Conservation (phyloP, 495 filamentous ascomycete species). For the Hypoxylon lienhwacheense region DNA sequence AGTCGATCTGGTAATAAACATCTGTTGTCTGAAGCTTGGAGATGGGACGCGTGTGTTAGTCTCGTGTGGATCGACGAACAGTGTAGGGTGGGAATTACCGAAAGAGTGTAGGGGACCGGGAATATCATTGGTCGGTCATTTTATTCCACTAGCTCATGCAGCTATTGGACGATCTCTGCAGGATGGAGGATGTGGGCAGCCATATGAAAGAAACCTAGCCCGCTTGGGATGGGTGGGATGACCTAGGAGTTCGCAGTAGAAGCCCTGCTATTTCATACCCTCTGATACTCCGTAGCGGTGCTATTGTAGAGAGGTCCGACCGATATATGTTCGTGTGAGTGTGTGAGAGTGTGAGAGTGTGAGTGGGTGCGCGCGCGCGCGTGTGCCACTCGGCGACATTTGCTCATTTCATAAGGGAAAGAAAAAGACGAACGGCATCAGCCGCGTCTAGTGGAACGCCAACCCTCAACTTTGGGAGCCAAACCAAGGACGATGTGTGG, state of each 20-base stretch:
- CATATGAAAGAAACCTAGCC: constrained; percentile 20
- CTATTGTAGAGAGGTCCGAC: constrained; percentile 23
- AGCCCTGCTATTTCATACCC: constrained; percentile 19
- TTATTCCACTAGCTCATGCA: constrained; percentile 22
- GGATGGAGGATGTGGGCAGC: constrained; percentile 25
- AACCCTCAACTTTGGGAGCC: constrained; percentile 24
- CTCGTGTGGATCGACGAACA: constrained; percentile 26
- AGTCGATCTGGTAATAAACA: constrained; percentile 14
- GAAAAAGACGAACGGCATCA: constrained; percentile 30
- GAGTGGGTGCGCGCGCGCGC: neutral
- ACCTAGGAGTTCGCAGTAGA: constrained; percentile 24
- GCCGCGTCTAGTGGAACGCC: constrained; percentile 32
- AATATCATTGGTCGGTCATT: constrained; percentile 31
- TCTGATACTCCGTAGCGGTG: constrained; percentile 22
- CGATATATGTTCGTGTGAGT: neutral
- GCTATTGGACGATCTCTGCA: constrained; percentile 38
- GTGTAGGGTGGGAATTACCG: constrained; percentile 28
- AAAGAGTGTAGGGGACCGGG: constrained; percentile 31
- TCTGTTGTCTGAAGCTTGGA: constrained; percentile 14
- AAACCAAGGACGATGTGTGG: constrained; percentile 2
- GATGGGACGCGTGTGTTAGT: constrained; percentile 32
- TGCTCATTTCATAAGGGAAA: constrained; percentile 32
- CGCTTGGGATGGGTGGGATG: constrained; percentile 31
- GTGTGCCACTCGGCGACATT: constrained; percentile 37
- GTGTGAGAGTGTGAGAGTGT: too few relatives aligned